These are phyloP conservation scores for Capsicum rhomboideum DNA, from an alignment of 257 asterid species.

Conservation along the genomic window DNA sequence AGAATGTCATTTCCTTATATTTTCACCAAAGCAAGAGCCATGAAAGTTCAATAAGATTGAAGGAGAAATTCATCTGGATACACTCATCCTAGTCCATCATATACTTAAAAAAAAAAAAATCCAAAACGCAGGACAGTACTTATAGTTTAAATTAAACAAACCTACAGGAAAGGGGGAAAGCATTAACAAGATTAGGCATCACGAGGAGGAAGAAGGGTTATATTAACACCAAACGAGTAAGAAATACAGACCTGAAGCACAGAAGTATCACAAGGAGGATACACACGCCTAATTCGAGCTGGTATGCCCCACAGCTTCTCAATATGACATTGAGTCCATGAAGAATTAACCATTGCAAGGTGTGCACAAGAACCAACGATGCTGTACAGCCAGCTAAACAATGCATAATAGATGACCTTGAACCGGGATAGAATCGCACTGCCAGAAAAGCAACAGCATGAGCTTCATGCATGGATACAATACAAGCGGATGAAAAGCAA, in stretches of 20 bases:
- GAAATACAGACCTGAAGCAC: constrained; percentile 65
- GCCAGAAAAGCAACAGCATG: constrained; percentile 17
- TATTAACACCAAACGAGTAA: background rate
- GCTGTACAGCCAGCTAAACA: constrained; percentile 88
- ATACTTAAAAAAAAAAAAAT: background rate
- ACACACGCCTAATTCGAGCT: constrained; percentile 59
- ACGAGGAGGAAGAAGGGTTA: background rate
- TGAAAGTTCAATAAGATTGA: background rate
- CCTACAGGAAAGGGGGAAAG: background rate
- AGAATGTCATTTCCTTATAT: background rate
- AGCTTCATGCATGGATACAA: constrained; percentile 15
- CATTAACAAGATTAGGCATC: background rate
- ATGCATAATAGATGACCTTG: constrained; percentile 62
- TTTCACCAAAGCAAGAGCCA: background rate
- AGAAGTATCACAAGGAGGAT: constrained; percentile 96
- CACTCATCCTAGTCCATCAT: background rate
- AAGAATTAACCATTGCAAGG: constrained; percentile 90
- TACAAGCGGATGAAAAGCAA: background rate
- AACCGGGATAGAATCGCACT: constrained; percentile 63
- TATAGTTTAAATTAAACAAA: background rate
- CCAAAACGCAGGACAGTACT: background rate
- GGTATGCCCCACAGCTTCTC: constrained; percentile 86
- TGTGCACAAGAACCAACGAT: constrained; percentile 73
- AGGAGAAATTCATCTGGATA: background rate
- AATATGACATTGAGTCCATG: constrained; percentile 92